Evolutionary conservation across 108 stramenopile genomes (phyloP).

Genomic region (Cylindrotheca closterium): DNA sequence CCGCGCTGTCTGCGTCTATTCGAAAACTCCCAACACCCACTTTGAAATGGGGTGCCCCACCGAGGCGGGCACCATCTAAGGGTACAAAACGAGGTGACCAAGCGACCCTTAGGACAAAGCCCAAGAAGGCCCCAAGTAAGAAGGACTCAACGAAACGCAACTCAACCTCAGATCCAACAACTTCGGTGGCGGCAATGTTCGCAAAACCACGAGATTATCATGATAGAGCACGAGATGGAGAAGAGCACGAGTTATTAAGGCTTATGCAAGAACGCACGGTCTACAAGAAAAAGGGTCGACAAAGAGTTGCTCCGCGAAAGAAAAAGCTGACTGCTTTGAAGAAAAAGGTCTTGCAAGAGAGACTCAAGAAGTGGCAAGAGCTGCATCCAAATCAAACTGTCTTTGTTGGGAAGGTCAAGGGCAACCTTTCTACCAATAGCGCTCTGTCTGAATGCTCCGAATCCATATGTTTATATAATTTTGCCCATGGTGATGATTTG

Average conservation of each 20-base stretch:
- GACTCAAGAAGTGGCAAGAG: slow-evolving; percentile 65
- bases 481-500: slow-evolving; percentile 41
- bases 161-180: slow-evolving; percentile 12
- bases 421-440: neutral
- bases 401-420: neutral
- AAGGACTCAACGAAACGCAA: slow-evolving; percentile 6
- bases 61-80: neutral
- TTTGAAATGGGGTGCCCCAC: neutral
- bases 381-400: slow-evolving; percentile 25
- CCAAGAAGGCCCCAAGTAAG: slow-evolving; percentile 1
- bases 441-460: neutral
- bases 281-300: slow-evolving; percentile 55
- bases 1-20: neutral
- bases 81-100: neutral
- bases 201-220: neutral
- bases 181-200: slow-evolving; percentile 4
- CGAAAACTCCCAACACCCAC: too few species aligned
- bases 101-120: neutral
- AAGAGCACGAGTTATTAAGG: slow-evolving; percentile 30
- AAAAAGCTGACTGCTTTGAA: slow-evolving; percentile 81
- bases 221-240: slow-evolving; percentile 9
- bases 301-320: slow-evolving; percentile 62
- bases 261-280: slow-evolving; percentile 28
- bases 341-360: slow-evolving; percentile 79
- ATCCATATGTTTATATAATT: slow-evolving; percentile 50